A percentile compares a stretch with the other conserved stretches of the same genome.
phyloP scores from a whole-genome alignment of 1,284 basidiomycete species.

The Ustilago sp. region DNA sequence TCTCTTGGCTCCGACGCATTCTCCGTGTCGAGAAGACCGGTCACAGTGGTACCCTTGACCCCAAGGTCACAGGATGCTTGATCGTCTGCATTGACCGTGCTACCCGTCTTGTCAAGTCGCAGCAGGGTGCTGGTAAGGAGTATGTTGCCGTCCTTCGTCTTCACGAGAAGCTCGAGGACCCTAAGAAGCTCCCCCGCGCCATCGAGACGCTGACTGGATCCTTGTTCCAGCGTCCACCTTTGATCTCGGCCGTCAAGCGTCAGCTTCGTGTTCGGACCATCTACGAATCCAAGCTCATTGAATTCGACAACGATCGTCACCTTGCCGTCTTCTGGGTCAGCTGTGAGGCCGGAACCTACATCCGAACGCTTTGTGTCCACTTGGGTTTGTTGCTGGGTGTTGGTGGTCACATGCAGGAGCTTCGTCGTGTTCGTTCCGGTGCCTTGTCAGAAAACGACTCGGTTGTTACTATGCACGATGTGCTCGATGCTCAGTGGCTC shows the following conservation, averaged over 20 bases:
- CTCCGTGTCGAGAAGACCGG: slow-evolving; percentile 97
- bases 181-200: slow-evolving; percentile 87
- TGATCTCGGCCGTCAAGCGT: slow-evolving; percentile 99
- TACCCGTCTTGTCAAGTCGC: slow-evolving; percentile 98
- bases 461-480: slow-evolving; percentile 99
- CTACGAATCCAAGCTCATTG: slow-evolving; percentile 93
- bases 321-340: slow-evolving; percentile 98
- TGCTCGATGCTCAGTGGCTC: slow-evolving; percentile 97
- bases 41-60: slow-evolving; percentile 96
- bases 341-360: slow-evolving; percentile 98
- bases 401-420: slow-evolving; percentile 99
- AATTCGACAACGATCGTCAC: slow-evolving; percentile 98
- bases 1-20: slow-evolving; percentile 97
- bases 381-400: slow-evolving; percentile 93
- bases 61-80: slow-evolving; percentile 98
- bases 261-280: slow-evolving; percentile 98
- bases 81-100: slow-evolving; percentile 99
- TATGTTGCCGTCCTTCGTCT: slow-evolving; percentile 96
- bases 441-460: slow-evolving; percentile 97
- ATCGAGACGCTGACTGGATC: slow-evolving; percentile 97
- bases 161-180: slow-evolving; percentile 83
- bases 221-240: slow-evolving; percentile 96
- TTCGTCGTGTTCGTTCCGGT: slow-evolving; percentile 92
- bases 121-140: slow-evolving; percentile 98
- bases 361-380: slow-evolving; percentile 97